Conservation (phyloP, 202 grass and related monocot species). For the Eragrostis tef region DNA sequence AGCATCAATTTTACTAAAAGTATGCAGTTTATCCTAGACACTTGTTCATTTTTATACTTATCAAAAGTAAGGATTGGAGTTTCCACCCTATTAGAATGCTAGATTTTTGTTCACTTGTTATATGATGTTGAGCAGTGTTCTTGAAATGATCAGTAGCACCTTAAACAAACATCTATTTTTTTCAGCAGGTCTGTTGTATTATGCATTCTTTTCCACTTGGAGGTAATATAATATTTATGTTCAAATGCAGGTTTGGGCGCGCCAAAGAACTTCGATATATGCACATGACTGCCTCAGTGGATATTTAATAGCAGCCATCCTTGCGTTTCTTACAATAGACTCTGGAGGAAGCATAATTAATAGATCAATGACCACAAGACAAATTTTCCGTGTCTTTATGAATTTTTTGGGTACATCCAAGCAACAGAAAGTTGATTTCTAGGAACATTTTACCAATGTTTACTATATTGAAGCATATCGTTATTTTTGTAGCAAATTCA, state of each 20-base stretch:
- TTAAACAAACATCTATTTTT: background rate
- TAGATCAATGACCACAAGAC: slow-evolving; percentile 71
- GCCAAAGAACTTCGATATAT: slow-evolving; percentile 77
- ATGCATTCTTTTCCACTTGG: background rate
- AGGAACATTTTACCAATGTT: background rate
- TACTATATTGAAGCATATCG: slow-evolving; percentile 40
- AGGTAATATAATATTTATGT: slow-evolving; percentile 39
- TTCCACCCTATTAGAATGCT: background rate
- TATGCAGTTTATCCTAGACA: slow-evolving; percentile 46
- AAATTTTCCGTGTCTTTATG: slow-evolving; percentile 79
- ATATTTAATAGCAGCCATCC: slow-evolving; percentile 78
- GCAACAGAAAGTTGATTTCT: slow-evolving; percentile 32
- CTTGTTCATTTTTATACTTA: slow-evolving; percentile 20
- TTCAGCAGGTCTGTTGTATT: slow-evolving; percentile 8
- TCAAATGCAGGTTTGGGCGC: slow-evolving; percentile 81
- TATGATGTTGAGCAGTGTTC: background rate
- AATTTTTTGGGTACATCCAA: slow-evolving; percentile 79
- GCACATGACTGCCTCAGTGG: slow-evolving; percentile 91
- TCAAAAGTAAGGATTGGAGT: background rate
- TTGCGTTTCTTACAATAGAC: slow-evolving; percentile 65
- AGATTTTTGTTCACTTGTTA: slow-evolving; percentile 7
- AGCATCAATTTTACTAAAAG: slow-evolving; percentile 84
- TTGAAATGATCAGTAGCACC: background rate
- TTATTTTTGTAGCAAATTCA: slow-evolving; percentile 65
- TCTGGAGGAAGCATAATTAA: slow-evolving; percentile 77